A percentile compares a stretch with the other conserved stretches of the same genome.
These are phyloP conservation scores for Trichoderma polysporum DNA, from an alignment of 2,329 filamentous ascomycete species.

Conservation along the genomic window DNA sequence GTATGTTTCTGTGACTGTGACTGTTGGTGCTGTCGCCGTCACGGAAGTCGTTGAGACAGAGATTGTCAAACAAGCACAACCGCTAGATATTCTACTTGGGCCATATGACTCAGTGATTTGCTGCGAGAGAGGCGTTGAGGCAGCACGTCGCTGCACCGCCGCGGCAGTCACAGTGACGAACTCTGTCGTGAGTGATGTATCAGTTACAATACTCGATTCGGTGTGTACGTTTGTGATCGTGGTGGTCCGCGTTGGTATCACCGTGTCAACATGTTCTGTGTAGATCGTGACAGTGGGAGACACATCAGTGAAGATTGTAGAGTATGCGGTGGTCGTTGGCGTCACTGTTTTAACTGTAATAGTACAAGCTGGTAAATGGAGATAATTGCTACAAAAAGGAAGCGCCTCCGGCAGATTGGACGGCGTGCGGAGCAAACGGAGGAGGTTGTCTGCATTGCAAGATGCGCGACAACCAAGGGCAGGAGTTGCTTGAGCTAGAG, in stretches of 20 bases:
- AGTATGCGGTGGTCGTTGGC: conserved; percentile 2
- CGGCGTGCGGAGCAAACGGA: background rate
- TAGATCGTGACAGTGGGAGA: background rate
- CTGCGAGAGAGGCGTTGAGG: background rate
- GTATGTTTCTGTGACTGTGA: background rate
- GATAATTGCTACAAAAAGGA: background rate
- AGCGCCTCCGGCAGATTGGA: conserved; percentile 4
- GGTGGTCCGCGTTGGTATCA: background rate
- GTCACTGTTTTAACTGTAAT: background rate
- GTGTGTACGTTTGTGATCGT: conserved; percentile 1
- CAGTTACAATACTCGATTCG: background rate
- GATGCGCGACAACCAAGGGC: background rate
- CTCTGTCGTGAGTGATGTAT: background rate
- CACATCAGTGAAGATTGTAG: background rate
- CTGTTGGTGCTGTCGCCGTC: background rate
- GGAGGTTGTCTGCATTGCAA: background rate
- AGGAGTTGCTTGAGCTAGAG: background rate
- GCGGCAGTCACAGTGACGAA: background rate
- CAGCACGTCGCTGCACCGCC: background rate
- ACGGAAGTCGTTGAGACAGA: background rate
- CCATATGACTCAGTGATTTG: background rate
- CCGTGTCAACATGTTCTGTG: background rate
- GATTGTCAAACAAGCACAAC: conserved; percentile 3
- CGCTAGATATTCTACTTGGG: conserved; percentile 1
- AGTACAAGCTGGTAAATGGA: background rate